phyloP scores from a whole-genome alignment of 2,329 filamentous ascomycete genomes.

The Tolypocladium album region DNA sequence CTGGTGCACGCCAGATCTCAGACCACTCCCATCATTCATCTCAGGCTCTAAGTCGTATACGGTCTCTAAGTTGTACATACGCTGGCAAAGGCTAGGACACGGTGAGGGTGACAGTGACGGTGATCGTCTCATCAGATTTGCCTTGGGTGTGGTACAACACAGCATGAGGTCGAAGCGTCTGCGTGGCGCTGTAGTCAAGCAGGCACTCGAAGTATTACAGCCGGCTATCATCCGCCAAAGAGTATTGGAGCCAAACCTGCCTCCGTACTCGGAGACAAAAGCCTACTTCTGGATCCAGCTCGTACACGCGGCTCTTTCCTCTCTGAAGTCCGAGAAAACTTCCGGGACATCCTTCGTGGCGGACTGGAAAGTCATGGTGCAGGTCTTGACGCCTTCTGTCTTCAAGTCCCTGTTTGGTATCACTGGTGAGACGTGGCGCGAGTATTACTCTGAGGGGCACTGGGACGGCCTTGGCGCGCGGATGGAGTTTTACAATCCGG shows the following conservation, averaged over 20 bases:
- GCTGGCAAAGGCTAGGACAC: background rate
- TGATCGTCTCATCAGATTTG: slow-evolving; percentile 16
- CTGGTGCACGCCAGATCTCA: slow-evolving; percentile 19
- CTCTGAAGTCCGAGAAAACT: background rate
- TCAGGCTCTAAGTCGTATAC: background rate
- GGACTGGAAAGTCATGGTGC: background rate
- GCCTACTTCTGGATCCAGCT: slow-evolving; percentile 21
- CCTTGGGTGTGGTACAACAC: slow-evolving; percentile 18
- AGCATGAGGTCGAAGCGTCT: background rate
- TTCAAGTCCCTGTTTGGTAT: slow-evolving; percentile 13
- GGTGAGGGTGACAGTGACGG: slow-evolving; percentile 4
- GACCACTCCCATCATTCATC: slow-evolving; percentile 13
- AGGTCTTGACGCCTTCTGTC: background rate
- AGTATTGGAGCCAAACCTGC: slow-evolving; percentile 4
- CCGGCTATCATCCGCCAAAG: slow-evolving; percentile 13
- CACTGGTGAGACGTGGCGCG: slow-evolving; percentile 13
- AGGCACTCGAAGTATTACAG: slow-evolving; percentile 12
- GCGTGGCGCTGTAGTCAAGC: slow-evolving; percentile 12
- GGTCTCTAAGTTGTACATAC: background rate
- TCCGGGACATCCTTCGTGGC: no score
- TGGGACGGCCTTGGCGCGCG: slow-evolving; percentile 17
- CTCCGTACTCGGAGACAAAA: slow-evolving; percentile 20
- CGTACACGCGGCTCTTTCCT: slow-evolving; percentile 7
- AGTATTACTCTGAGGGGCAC: slow-evolving; percentile 11
- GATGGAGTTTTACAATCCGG: slow-evolving; percentile 14